Conservation (phyloP, 2,329 filamentous ascomycete genomes). For the Fusarium temperatum region DNA sequence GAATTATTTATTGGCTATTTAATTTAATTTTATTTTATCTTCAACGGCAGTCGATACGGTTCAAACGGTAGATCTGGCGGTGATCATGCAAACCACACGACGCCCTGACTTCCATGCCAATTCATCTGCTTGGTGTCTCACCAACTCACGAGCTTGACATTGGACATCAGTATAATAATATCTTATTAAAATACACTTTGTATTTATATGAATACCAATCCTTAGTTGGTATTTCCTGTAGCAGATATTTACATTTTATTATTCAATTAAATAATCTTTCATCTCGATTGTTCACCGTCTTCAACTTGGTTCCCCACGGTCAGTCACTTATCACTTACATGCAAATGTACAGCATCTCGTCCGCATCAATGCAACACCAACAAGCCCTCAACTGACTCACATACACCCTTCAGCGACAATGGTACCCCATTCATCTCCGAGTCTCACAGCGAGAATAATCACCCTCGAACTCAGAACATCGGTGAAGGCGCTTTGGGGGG, state of each 20-base stretch:
- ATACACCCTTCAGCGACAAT: slow-evolving; percentile 19
- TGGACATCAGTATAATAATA: background rate
- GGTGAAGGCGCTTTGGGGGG: slow-evolving; percentile 24
- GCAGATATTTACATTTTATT: rapidly evolving
- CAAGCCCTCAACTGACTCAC: slow-evolving; percentile 27
- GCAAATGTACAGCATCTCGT: slow-evolving; percentile 21
- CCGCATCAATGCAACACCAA: slow-evolving; percentile 9
- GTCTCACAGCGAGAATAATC: slow-evolving; percentile 3
- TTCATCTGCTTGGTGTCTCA: background rate
- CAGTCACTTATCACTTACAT: background rate
- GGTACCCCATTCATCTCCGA: slow-evolving; percentile 11
- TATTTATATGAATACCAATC: background rate
- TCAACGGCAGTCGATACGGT: background rate
- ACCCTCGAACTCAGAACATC: slow-evolving; percentile 20
- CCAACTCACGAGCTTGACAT: background rate
- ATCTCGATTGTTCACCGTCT: background rate
- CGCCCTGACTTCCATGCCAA: background rate
- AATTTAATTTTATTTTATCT: background rate
- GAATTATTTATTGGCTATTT: slow-evolving; percentile 19
- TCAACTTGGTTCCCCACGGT: background rate
- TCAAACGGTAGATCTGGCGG: slow-evolving; percentile 8
- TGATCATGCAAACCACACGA: background rate
- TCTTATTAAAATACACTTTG: background rate
- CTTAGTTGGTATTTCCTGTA: rapidly evolving
- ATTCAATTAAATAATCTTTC: background rate